A percentile compares a stretch with the other conserved stretches of the same genome.
phyloP scores from a whole-genome alignment of 1,139 yeast genomes.

The Yamadazyma dendronema region DNA sequence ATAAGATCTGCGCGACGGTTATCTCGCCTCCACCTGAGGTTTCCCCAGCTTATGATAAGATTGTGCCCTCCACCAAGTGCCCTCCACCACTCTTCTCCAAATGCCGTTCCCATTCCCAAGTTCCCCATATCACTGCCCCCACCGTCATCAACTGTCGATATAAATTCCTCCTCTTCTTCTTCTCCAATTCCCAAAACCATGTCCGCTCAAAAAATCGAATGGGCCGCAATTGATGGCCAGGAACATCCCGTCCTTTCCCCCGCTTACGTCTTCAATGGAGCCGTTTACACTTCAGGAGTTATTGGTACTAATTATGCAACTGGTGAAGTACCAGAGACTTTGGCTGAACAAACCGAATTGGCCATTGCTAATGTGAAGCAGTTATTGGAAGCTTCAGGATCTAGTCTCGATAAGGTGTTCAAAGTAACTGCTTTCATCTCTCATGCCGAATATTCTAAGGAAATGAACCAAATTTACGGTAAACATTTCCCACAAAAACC shows the following conservation, averaged over 20 bases:
- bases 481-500: conserved; percentile 49
- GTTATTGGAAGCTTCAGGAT: conserved; percentile 46
- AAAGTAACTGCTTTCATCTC: conserved; percentile 53
- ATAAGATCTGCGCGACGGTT: neutral
- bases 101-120: neutral
- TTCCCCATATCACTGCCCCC: neutral
- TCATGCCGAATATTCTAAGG: conserved; percentile 42
- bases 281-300: conserved; percentile 48
- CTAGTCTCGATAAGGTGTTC: conserved; percentile 48
- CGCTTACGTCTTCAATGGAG: conserved; percentile 48
- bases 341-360: conserved; percentile 45
- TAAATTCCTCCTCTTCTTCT: neutral
- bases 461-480: conserved; percentile 48
- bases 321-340: conserved; percentile 36
- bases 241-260: conserved; percentile 42
- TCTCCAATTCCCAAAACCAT: conserved; percentile 6
- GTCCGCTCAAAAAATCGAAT: conserved; percentile 33
- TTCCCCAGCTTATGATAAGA: neutral
- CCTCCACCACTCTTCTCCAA: neutral
- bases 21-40: conserved; percentile 2
- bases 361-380: conserved; percentile 45
- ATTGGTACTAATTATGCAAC: conserved; percentile 33
- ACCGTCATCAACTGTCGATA: neutral
- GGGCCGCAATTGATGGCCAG: conserved; percentile 39
- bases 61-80: neutral